These are phyloP conservation scores for Hysterangium stoloniferum DNA, from an alignment of 768 basidiomycete genomes.

Conservation along the genomic window DNA sequence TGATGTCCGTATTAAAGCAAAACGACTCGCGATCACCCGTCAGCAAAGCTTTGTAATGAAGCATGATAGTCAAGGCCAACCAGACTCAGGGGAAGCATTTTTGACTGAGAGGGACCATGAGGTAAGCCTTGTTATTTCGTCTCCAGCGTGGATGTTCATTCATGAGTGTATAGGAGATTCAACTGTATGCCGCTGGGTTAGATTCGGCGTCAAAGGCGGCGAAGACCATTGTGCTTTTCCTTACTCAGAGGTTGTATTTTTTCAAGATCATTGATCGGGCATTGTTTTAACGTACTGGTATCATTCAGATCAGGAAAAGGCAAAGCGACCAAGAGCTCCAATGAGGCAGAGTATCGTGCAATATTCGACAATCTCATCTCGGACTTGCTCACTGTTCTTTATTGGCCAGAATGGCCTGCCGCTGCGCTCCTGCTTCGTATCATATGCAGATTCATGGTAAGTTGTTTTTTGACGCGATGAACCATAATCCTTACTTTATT, in stretches of 20 bases:
- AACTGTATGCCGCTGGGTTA: conserved; percentile 59
- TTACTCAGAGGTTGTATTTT: conserved; percentile 50
- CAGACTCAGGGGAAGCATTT: conserved; percentile 35
- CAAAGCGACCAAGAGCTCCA: conserved; percentile 82
- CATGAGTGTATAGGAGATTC: conserved; percentile 46
- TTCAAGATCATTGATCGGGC: not conserved
- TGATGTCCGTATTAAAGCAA: conserved; percentile 69
- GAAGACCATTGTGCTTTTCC: conserved; percentile 70
- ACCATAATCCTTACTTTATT: not conserved
- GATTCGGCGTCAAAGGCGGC: conserved; percentile 83
- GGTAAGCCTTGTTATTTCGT: conserved; percentile 28
- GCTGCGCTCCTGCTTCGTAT: conserved; percentile 76
- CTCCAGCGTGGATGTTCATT: not conserved
- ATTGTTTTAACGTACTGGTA: not conserved
- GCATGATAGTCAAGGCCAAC: conserved; percentile 48
- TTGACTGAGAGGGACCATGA: conserved; percentile 64
- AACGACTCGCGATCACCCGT: conserved; percentile 51
- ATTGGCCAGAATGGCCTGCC: conserved; percentile 97
- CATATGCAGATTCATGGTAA: conserved; percentile 79
- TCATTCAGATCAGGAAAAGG: conserved; percentile 70
- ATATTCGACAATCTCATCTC: conserved; percentile 89
- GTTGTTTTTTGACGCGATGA: conserved; percentile 12
- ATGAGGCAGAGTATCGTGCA: conserved; percentile 88
- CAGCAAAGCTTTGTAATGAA: conserved; percentile 53
- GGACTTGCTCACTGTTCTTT: conserved; percentile 81